Conservation (phyloP, 2,329 filamentous ascomycete species). For the Chaetomium olivaceum region DNA sequence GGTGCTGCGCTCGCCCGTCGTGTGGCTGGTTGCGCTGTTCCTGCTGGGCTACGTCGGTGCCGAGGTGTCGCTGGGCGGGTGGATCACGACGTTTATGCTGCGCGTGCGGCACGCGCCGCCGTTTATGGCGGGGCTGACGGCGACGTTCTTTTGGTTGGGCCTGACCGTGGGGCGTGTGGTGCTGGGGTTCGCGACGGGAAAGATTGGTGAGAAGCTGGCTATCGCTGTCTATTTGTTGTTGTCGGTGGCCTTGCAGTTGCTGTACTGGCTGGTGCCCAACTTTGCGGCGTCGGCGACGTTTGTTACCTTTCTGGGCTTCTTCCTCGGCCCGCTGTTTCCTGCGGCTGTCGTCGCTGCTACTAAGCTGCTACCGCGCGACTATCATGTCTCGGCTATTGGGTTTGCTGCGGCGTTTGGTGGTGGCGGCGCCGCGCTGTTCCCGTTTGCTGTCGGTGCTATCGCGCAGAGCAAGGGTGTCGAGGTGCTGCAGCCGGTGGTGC, state of each 20-base stretch:
- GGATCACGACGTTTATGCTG: slow-evolving; percentile 89
- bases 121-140: slow-evolving; percentile 73
- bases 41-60: slow-evolving; percentile 71
- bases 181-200: slow-evolving; percentile 74
- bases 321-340: slow-evolving; percentile 77
- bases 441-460: slow-evolving; percentile 69
- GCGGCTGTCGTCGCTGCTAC: slow-evolving; percentile 72
- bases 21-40: slow-evolving; percentile 33
- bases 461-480: slow-evolving; percentile 58
- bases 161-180: slow-evolving; percentile 72
- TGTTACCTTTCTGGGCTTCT: slow-evolving; percentile 73
- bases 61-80: slow-evolving; percentile 65
- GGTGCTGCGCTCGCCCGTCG: slow-evolving; percentile 31
- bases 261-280: slow-evolving; percentile 80
- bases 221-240: slow-evolving; percentile 64
- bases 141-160: slow-evolving; percentile 82
- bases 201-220: slow-evolving; percentile 69
- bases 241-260: slow-evolving; percentile 64
- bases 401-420: slow-evolving; percentile 79
- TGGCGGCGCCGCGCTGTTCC: slow-evolving; percentile 66
- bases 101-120: slow-evolving; percentile 65
- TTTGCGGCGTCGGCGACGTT: slow-evolving; percentile 73
- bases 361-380: slow-evolving; percentile 69
- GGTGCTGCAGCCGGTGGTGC: slow-evolving; percentile 57
- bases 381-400: slow-evolving; percentile 79